Percentiles rank a stretch among this genome's conserved stretches.
Conservation (phyloP, 495 filamentous ascomycete species). For the Mycothermus thermophilus region DNA sequence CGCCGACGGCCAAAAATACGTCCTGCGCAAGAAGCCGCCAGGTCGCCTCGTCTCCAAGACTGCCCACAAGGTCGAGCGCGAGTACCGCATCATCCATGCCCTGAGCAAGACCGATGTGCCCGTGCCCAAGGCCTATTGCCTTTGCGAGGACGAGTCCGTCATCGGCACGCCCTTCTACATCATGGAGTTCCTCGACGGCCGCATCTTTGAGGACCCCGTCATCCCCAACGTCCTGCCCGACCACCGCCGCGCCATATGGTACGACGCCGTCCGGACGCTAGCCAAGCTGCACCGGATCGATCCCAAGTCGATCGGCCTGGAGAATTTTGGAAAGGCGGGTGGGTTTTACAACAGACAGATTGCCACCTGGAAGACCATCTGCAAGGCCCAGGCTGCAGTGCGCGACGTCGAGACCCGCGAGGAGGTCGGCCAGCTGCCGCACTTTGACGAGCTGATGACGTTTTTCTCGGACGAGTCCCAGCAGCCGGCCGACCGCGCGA, state of each 20-base stretch:
- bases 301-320: conserved; percentile 49
- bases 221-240: conserved; percentile 58
- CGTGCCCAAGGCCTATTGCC: conserved; percentile 68
- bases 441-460: conserved; percentile 61
- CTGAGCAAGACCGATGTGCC: conserved; percentile 69
- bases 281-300: conserved; percentile 70
- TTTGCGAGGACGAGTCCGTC: conserved; percentile 68
- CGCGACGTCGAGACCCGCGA: conserved; percentile 61
- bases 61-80: conserved; percentile 89
- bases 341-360: conserved; percentile 87
- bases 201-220: conserved; percentile 79
- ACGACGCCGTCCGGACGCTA: conserved; percentile 67
- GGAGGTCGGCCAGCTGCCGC: conserved; percentile 68
- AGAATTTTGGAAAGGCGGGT: conserved; percentile 53
- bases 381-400: conserved; percentile 57
- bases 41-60: conserved; percentile 83
- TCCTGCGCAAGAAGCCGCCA: conserved; percentile 91
- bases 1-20: conserved; percentile 51
- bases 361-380: conserved; percentile 64
- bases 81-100: conserved; percentile 80
- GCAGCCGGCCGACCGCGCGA: conserved; percentile 65
- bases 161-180: conserved; percentile 91
- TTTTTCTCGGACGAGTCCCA: conserved; percentile 57
- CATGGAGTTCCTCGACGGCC: conserved; percentile 85
- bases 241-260: conserved; percentile 72